Percentiles rank a stretch among this genome's conserved stretches.
Evolutionary conservation across 1,284 basidiomycete species (phyloP).

Genomic region (Chalciporus piperatoides): DNA sequence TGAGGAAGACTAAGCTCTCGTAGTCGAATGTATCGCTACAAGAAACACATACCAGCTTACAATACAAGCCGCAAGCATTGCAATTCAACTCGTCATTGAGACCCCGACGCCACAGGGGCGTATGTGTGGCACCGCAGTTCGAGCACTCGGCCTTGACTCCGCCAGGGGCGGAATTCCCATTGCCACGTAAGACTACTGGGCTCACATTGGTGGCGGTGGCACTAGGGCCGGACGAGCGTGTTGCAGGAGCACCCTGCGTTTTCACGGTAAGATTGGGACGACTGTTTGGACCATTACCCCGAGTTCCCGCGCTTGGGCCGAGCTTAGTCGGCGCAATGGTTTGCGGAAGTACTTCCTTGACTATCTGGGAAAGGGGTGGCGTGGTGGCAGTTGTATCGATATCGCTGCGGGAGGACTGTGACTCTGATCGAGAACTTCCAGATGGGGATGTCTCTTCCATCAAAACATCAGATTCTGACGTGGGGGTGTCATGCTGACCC

Average conservation of each 20-base stretch:
- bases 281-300: constrained; percentile 41
- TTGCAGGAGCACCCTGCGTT: constrained; percentile 38
- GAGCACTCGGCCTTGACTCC: constrained; percentile 80
- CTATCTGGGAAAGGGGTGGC: constrained; percentile 37
- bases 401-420: constrained; percentile 3
- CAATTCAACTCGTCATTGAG: constrained; percentile 82
- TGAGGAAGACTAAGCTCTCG: constrained; percentile 24
- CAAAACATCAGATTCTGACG: constrained; percentile 22
- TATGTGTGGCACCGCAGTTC: constrained; percentile 81
- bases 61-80: constrained; percentile 78
- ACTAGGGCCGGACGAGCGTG: constrained; percentile 54
- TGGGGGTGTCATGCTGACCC: constrained; percentile 11
- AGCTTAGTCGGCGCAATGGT: constrained; percentile 52
- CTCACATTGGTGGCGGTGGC: constrained; percentile 57
- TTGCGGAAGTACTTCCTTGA: constrained; percentile 41
- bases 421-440: constrained; percentile 7
- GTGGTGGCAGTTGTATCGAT: constrained; percentile 5
- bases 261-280: constrained; percentile 58
- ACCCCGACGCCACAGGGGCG: constrained; percentile 76
- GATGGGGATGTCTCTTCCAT: constrained; percentile 26
- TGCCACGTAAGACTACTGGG: constrained; percentile 35
- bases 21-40: neutral
- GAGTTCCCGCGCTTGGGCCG: constrained; percentile 45
- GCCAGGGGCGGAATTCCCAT: constrained; percentile 51
- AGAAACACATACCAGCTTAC: constrained; percentile 57